Evolutionary conservation across 768 basidiomycete species (phyloP), one percentile per base, ranked within the genome.

Genomic region (Tricholoma matsutake): DNA sequence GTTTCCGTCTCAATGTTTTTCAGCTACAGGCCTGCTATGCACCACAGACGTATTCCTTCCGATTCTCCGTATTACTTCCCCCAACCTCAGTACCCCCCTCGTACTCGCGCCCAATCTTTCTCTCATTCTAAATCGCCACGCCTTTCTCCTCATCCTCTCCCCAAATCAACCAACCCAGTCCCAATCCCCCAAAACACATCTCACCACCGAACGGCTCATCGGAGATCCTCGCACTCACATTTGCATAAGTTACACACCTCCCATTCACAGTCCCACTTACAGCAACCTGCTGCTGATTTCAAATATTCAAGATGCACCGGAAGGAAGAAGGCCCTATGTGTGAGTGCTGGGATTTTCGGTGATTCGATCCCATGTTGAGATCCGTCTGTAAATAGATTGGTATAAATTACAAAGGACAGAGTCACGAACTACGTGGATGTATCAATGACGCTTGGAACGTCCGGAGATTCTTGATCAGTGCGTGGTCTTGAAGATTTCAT

Each of bases 241-340:
- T 43, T 51, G 11, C 34, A 29, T 10, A 20, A 22, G 3, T 0
- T 45, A 8, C 20, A 45, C 16, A 18, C 20, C 9, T 22, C 20
- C 3, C n/a, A 65, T 11, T 52, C 57, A 14, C 20, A 41, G 10
- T 45, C 58, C 39, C 59, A 54, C 58, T 32, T 68, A 73, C 63
- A 71, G 22, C 59, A 69, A 28, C 49, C 61, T 20, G 43, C 20
- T 28, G 47, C 25, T 1, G 29, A n/a, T 6, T 89, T 89, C 73
- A 83, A 86, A 63, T 91, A 90, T 69, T 92, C 91, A 2, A 87
- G 86, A 61, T 95, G 94, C 71, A 89, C 81, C 0, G 90, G 92
- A 7, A 78, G 76, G 61, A 85, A 86, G 73, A 95, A 91, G 73
- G 95, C 93, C 0, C 76, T 97, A 11, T 89, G 89, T 63, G 91